These are phyloP conservation scores for Microcyclosporella mali DNA, from an alignment of 2,329 filamentous ascomycete species.

Conservation along the genomic window DNA sequence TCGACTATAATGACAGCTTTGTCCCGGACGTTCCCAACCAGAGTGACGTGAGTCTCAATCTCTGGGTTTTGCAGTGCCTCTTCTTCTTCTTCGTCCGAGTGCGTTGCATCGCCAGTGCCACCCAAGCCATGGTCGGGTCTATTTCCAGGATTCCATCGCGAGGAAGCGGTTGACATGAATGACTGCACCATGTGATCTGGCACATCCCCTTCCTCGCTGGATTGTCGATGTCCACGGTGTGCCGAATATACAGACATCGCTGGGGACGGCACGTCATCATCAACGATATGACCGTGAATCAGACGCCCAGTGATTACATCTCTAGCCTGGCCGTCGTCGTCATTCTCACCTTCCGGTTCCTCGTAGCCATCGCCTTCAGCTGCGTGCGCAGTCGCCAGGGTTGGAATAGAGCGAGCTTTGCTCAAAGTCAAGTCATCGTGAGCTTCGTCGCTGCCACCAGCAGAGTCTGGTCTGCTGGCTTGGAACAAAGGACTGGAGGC, in stretches of 20 bases:
- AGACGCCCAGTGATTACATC: slow-evolving; percentile 90
- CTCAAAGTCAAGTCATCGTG: slow-evolving; percentile 10
- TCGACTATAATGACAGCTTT: slow-evolving; percentile 91
- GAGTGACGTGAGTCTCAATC: slow-evolving; percentile 88
- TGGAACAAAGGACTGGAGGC: slow-evolving; percentile 29
- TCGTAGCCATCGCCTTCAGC: slow-evolving; percentile 31
- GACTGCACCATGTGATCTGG: slow-evolving; percentile 82
- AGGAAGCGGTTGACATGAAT: slow-evolving; percentile 73
- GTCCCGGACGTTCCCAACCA: slow-evolving; percentile 90
- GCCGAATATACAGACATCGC: slow-evolving; percentile 58
- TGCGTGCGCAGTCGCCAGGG: slow-evolving; percentile 17
- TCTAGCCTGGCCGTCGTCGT: slow-evolving; percentile 54
- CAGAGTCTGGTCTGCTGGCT: slow-evolving; percentile 28
- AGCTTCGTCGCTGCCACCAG: slow-evolving; percentile 10
- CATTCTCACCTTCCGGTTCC: slow-evolving; percentile 29
- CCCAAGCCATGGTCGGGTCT: slow-evolving; percentile 56
- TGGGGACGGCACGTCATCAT: slow-evolving; percentile 73
- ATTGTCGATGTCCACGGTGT: slow-evolving; percentile 36
- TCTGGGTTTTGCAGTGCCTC: slow-evolving; percentile 74
- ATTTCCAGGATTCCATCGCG: slow-evolving; percentile 44
- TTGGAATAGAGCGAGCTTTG: slow-evolving; percentile 24
- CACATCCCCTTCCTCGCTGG: slow-evolving; percentile 47
- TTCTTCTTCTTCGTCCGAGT: slow-evolving; percentile 85
- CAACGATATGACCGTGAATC: slow-evolving; percentile 89
- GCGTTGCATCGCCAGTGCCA: slow-evolving; percentile 76